Percentiles rank a stretch among this genome's conserved stretches.
Conservation (phyloP, 495 filamentous ascomycete genomes). For the Neurospora sublineolata region DNA sequence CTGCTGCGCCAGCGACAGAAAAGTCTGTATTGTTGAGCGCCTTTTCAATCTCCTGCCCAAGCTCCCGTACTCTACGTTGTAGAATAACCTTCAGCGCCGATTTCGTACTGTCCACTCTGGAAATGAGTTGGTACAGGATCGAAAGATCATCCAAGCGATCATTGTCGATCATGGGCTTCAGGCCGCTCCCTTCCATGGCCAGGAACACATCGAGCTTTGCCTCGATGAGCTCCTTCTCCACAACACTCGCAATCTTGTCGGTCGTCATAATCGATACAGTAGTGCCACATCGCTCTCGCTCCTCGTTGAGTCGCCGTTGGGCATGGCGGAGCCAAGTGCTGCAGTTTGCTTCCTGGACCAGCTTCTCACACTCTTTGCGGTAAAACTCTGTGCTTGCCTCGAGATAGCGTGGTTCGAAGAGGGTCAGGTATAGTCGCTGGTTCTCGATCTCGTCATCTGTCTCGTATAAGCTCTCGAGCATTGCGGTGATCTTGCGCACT, state of each 20-base stretch:
- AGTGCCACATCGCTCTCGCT: conserved; percentile 67
- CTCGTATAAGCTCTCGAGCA: conserved; percentile 87
- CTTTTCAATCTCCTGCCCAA: conserved; percentile 73
- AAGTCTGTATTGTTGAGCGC: conserved; percentile 42
- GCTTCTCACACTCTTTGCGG: conserved; percentile 51
- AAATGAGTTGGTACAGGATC: conserved; percentile 65
- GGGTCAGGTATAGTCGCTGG: conserved; percentile 70
- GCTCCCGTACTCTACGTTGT: conserved; percentile 61
- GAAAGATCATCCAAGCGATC: conserved; percentile 64
- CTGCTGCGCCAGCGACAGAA: conserved; percentile 22
- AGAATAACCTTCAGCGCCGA: conserved; percentile 55
- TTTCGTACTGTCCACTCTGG: conserved; percentile 70
- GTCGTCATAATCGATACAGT: conserved; percentile 61
- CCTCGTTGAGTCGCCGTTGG: conserved; percentile 61
- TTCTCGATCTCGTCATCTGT: conserved; percentile 59
- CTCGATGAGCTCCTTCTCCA: conserved; percentile 70
- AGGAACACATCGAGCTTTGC: conserved; percentile 72
- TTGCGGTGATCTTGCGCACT: conserved; percentile 72
- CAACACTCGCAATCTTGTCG: conserved; percentile 60
- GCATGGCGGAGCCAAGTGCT: conserved; percentile 75
- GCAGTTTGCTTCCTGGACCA: conserved; percentile 70
- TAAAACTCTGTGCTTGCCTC: conserved; percentile 64
- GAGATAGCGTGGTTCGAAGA: conserved; percentile 74
- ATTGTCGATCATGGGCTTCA: conserved; percentile 85
- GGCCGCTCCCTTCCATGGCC: conserved; percentile 69